Evolutionary conservation across 306 rosid genomes (phyloP).

Genomic region (Fragaria iinumae): DNA sequence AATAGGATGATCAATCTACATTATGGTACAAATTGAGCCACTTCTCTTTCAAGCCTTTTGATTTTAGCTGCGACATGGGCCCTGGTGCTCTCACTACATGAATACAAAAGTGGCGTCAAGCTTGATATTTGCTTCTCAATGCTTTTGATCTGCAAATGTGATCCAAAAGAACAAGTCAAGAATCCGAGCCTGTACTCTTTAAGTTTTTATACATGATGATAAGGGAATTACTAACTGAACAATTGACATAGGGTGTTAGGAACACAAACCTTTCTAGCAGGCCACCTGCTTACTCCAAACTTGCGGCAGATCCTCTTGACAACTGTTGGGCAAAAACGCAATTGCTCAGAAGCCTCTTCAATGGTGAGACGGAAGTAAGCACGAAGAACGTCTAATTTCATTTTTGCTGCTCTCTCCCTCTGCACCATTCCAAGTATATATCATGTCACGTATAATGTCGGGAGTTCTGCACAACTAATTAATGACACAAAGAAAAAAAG

Average conservation of each 20-base stretch:
- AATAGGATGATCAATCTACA: neutral
- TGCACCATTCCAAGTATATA: conserved; percentile 20
- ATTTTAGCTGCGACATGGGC: conserved; percentile 48
- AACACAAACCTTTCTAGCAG: conserved; percentile 63
- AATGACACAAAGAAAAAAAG: neutral
- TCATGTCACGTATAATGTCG: neutral
- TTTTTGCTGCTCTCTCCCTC: conserved; percentile 55
- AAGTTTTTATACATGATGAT: too few species aligned
- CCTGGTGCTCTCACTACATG: conserved; percentile 28
- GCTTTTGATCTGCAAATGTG: conserved; percentile 44
- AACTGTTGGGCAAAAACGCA: conserved; percentile 58
- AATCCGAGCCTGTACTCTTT: neutral
- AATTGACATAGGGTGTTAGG: neutral
- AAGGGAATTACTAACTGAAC: neutral
- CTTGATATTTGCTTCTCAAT: conserved; percentile 33
- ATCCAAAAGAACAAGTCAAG: neutral
- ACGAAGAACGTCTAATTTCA: conserved; percentile 48
- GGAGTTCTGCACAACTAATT: neutral
- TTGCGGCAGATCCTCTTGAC: conserved; percentile 68
- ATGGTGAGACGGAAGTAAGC: conserved; percentile 53
- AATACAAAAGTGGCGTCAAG: conserved; percentile 20
- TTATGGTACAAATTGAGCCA: conserved; percentile 29
- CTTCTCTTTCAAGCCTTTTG: conserved; percentile 40
- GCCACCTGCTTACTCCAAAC: conserved; percentile 60
- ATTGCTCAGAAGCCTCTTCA: conserved; percentile 41